These are phyloP conservation scores for Amanita molliuscula DNA, from an alignment of 768 basidiomycete genomes.

Conservation along the genomic window DNA sequence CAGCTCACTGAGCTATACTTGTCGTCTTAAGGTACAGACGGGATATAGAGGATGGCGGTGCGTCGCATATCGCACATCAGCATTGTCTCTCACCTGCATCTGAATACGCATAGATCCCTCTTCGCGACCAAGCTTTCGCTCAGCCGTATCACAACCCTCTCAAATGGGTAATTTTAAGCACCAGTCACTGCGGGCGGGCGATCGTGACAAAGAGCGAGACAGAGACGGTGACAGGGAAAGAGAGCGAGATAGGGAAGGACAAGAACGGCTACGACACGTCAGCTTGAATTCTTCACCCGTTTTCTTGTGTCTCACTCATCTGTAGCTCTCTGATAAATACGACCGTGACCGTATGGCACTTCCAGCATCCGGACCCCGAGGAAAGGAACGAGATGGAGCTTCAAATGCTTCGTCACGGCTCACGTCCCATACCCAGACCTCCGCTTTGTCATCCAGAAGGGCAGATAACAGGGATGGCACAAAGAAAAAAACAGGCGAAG, in stretches of 20 bases:
- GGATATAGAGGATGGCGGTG: conserved; percentile 69
- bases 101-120: conserved; percentile 29
- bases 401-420: conserved; percentile 44
- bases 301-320: conserved; percentile 7
- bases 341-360: conserved; percentile 70
- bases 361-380: conserved; percentile 37
- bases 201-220: conserved; percentile 38
- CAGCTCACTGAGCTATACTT: conserved; percentile 9
- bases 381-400: conserved; percentile 58
- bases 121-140: conserved; percentile 58
- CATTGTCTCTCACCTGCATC: conserved; percentile 6
- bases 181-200: conserved; percentile 61
- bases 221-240: conserved; percentile 39
- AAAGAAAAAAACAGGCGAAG: conserved; percentile 65
- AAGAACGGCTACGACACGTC: conserved; percentile 70
- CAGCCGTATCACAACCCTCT: conserved; percentile 68
- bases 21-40: conserved; percentile 50
- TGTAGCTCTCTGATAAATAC: conserved; percentile 77
- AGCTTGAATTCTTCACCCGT: conserved; percentile 16
- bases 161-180: conserved; percentile 94
- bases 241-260: conserved; percentile 62
- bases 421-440: conserved; percentile 22
- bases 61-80: conserved; percentile 7
- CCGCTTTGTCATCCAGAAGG: conserved; percentile 35
- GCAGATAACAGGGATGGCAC: conserved; percentile 47